These are phyloP conservation scores for Dioscorea cayenensis DNA, from an alignment of 116 monocot genomes.

Conservation along the genomic window DNA sequence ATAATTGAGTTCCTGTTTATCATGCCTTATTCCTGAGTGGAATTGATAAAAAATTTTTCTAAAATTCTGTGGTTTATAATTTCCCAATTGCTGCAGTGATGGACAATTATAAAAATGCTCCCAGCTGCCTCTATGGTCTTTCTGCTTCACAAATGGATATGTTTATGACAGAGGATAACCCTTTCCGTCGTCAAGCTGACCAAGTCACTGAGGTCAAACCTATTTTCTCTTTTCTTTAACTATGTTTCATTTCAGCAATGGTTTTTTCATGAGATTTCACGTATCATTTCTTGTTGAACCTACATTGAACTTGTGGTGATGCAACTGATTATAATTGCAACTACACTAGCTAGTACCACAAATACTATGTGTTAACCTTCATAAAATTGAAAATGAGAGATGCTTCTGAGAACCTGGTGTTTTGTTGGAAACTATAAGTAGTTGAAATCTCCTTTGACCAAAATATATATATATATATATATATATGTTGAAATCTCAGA, in stretches of 20 bases:
- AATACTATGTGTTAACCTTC: neutral
- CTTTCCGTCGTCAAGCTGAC: slow-evolving; percentile 51
- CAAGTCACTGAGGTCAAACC: slow-evolving; percentile 65
- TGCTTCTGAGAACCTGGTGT: neutral
- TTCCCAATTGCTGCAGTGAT: slow-evolving; percentile 33
- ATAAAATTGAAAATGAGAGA: neutral
- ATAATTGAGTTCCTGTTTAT: neutral
- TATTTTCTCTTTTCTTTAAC: neutral
- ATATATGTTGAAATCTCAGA: slow-evolving; percentile 5
- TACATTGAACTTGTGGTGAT: neutral
- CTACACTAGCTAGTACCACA: too few species aligned
- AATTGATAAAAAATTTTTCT: neutral
- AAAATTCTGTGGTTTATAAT: neutral
- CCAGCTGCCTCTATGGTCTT: slow-evolving; percentile 69
- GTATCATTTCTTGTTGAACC: neutral
- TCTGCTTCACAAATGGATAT: slow-evolving; percentile 80
- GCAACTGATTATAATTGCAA: neutral
- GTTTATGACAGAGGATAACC: slow-evolving; percentile 93
- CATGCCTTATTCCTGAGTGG: too few species aligned
- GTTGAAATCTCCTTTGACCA: neutral
- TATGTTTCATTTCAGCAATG: neutral
- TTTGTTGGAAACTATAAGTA: neutral
- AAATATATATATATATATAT: too few species aligned
- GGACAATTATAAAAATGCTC: slow-evolving; percentile 84
- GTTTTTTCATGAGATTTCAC: neutral